phyloP scores from a whole-genome alignment of 192 early-diverging fungal genomes.

The Kappamyces sp. region DNA sequence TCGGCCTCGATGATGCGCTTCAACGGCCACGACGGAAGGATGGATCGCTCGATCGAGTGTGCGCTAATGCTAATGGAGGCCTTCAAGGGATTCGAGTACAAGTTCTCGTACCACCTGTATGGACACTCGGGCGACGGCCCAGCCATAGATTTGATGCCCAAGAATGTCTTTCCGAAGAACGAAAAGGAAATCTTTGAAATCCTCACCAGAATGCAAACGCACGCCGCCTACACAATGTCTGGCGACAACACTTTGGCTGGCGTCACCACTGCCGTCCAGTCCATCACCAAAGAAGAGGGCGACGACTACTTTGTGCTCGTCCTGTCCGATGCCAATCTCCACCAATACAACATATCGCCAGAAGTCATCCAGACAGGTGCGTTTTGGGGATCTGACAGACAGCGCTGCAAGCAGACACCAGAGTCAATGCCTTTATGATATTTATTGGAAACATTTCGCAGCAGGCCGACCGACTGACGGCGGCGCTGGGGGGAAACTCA shows the following conservation, averaged over 20 bases:
- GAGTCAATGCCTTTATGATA: slow-evolving; percentile 69
- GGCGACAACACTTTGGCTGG: slow-evolving; percentile 74
- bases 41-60: slow-evolving; percentile 39
- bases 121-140: slow-evolving; percentile 73
- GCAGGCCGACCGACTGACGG: slow-evolving; percentile 53
- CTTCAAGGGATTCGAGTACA: slow-evolving; percentile 71
- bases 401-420: slow-evolving; percentile 65
- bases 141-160: slow-evolving; percentile 62
- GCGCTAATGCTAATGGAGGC: slow-evolving; percentile 62
- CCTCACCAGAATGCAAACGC: slow-evolving; percentile 61
- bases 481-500: slow-evolving; percentile 22
- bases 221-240: slow-evolving; percentile 72
- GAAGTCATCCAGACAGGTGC: slow-evolving; percentile 43
- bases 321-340: slow-evolving; percentile 77
- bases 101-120: slow-evolving; percentile 67
- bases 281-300: slow-evolving; percentile 65
- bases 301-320: slow-evolving; percentile 79
- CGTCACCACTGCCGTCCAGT: slow-evolving; percentile 56
- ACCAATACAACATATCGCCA: slow-evolving; percentile 71
- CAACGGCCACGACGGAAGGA: slow-evolving; percentile 41
- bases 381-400: neutral
- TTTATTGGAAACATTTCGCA: slow-evolving; percentile 76
- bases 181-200: slow-evolving; percentile 71
- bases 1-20: slow-evolving; percentile 48
- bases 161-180: slow-evolving; percentile 64